Conservation (phyloP, 257 asterid species). For the Nicotiana noctiflora region DNA sequence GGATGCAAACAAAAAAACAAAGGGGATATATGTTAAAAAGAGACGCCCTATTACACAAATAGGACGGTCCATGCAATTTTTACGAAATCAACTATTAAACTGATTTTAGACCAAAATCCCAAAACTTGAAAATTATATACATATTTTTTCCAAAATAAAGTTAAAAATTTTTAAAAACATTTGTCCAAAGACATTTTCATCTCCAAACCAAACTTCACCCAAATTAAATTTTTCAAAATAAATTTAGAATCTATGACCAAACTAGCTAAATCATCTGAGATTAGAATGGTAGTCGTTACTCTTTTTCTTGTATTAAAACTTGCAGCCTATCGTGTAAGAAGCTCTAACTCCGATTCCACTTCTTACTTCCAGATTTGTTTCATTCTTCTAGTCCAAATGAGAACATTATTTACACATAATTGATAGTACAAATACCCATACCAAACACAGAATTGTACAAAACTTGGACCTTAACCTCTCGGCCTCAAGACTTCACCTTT, state of each 20-base stretch:
- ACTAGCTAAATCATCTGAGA: not conserved
- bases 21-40: too few relatives aligned
- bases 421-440: not conserved
- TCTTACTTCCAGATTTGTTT: not conserved
- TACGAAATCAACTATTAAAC: too few relatives aligned
- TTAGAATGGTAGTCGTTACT: not conserved
- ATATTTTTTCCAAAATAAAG: too few relatives aligned
- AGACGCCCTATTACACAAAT: too few relatives aligned
- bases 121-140: too few relatives aligned
- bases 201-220: too few relatives aligned
- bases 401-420: not conserved
- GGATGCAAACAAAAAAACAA: too few relatives aligned
- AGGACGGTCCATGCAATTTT: too few relatives aligned
- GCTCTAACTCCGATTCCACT: not conserved
- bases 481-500: not conserved
- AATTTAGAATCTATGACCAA: not conserved
- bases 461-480: not conserved
- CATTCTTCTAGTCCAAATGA: not conserved
- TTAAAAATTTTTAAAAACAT: too few relatives aligned
- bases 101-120: too few relatives aligned
- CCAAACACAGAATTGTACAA: constrained; percentile 1
- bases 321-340: not conserved
- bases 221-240: too few relatives aligned
- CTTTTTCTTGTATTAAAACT: not conserved
- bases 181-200: too few relatives aligned